Evolutionary conservation across 2,329 filamentous ascomycete species (phyloP), one percentile per base, ranked within the genome.

Genomic region (Fusarium sp.): DNA sequence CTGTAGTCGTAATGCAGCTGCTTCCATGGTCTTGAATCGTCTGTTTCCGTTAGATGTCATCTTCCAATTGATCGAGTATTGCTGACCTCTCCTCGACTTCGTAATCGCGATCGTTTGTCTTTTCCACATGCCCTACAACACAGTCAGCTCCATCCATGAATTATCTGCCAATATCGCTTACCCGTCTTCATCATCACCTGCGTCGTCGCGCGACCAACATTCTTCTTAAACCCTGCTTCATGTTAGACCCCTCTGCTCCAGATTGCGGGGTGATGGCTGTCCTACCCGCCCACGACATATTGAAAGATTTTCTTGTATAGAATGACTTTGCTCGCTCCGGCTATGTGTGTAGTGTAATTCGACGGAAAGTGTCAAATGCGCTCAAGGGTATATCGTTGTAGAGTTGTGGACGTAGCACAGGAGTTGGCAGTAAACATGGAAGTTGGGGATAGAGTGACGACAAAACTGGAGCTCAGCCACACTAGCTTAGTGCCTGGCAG

Each of bases 111-210:
- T 99, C 96, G 79, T 95, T 97, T 25, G 96, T 99, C 83, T 96
- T 95, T 82, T 99, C 96, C 74, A 99, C 96, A 84, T 98, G 96
- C 63, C 96, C 93, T 89, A 72, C 10, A 43, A 5, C 8, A 17
- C 25, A 29, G 37, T 75, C 29, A 76, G 69, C 47, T 31, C 20
- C 18, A 6, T 25, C 15, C 31, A 14, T 21, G 7, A 20, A 2
- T 18, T 10, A 15, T 25, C 25, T 18, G 27, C 20, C 29, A 11
- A 11, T 15, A 25, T 15, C 35, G 75, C 85, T 69, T 80, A 92
- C 90, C 93, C 58, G 94, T 97, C 87, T 99, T 99, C 95, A 99
- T 98, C 93, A 99, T 97, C 67, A 98, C 95, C 90, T 97, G 94
- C 83, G 96, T 99, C 81, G 95, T 97, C 75, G 95, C 95, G 84